Conservation (phyloP, 208 protist species). For the Angomonas deanei region DNA sequence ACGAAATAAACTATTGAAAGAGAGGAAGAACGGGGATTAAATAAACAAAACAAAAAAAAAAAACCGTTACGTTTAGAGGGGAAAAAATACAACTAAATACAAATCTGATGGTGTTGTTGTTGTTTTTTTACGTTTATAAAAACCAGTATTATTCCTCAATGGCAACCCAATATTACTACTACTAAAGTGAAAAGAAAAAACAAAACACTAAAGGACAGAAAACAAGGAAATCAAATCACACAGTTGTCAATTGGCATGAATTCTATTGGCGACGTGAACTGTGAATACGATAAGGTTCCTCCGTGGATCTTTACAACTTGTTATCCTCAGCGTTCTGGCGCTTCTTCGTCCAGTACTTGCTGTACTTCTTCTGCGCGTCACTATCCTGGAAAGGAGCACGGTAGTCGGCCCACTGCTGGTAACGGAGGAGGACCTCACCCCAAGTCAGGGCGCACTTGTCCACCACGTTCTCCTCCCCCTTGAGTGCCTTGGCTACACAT, state of each 20-base stretch:
- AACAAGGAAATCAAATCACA: background rate
- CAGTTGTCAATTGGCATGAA: too few relatives aligned
- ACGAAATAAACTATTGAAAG: background rate
- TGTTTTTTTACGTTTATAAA: too few relatives aligned
- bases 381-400: conserved; percentile 77
- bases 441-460: conserved; percentile 88
- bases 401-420: conserved; percentile 84
- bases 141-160: too few relatives aligned
- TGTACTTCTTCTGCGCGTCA: conserved; percentile 61
- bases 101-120: too few relatives aligned
- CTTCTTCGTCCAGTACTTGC: conserved; percentile 87
- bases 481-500: conserved; percentile 83
- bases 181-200: conserved; percentile 6
- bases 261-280: too few relatives aligned
- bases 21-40: background rate
- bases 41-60: background rate
- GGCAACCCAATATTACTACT: too few relatives aligned
- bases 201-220: background rate
- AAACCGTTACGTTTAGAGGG: background rate
- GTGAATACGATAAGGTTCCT: too few relatives aligned
- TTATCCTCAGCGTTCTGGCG: conserved; percentile 54
- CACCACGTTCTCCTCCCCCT: conserved; percentile 52
- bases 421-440: conserved; percentile 86
- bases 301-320: conserved; percentile 5
- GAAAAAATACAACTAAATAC: background rate